Evolutionary conservation across 192 early-diverging fungal species (phyloP).

Genomic region (Coemansia sp.): DNA sequence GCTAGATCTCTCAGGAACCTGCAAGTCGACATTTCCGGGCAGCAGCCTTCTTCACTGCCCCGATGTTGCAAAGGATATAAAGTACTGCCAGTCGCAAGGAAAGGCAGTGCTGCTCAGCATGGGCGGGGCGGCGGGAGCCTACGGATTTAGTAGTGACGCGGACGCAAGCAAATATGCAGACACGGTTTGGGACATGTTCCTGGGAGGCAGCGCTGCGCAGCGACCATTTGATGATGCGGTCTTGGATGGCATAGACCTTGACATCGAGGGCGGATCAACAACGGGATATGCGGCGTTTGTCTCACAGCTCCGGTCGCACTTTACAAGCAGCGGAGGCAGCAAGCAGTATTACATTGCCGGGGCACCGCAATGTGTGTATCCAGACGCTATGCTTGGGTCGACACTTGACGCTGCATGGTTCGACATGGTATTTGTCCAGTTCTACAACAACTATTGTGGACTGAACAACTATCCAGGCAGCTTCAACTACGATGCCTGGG

Average conservation of each 20-base stretch:
- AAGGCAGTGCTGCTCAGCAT: constrained; percentile 64
- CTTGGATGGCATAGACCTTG: constrained; percentile 64
- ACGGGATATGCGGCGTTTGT: constrained; percentile 57
- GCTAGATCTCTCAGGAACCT: constrained; percentile 61
- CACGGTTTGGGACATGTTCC: constrained; percentile 61
- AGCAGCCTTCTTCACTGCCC: constrained; percentile 61
- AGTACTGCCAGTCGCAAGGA: constrained; percentile 64
- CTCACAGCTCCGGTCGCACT: constrained; percentile 50
- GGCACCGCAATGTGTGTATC: constrained; percentile 66
- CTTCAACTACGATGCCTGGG: constrained; percentile 64
- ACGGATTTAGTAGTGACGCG: constrained; percentile 54
- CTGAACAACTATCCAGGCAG: constrained; percentile 49
- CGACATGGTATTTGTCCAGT: constrained; percentile 67
- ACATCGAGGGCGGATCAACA: constrained; percentile 59
- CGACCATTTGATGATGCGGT: constrained; percentile 64
- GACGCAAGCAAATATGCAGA: constrained; percentile 58
- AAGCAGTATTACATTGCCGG: constrained; percentile 61
- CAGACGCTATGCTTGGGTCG: constrained; percentile 58
- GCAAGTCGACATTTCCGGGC: constrained; percentile 56
- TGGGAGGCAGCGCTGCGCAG: constrained; percentile 59
- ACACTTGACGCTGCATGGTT: constrained; percentile 63
- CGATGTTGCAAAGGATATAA: constrained; percentile 61
- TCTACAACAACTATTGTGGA: constrained; percentile 70
- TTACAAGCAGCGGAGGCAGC: constrained; percentile 33
- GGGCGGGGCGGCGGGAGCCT: constrained; percentile 66